Evolutionary conservation across 1,284 basidiomycete genomes (phyloP).

Genomic region (Ustilago nuda): DNA sequence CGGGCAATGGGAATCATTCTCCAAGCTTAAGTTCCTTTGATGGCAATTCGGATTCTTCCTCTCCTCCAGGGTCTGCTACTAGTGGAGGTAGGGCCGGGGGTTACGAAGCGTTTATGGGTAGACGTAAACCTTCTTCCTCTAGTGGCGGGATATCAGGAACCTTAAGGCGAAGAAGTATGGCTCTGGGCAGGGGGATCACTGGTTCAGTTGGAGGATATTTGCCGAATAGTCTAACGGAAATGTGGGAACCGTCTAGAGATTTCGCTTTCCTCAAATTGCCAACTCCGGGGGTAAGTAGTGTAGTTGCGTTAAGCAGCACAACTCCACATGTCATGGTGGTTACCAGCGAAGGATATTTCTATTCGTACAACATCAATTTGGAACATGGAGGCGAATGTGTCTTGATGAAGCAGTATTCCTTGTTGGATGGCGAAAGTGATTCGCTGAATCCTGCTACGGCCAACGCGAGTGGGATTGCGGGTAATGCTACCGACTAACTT

Average conservation of each 20-base stretch:
- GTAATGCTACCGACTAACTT: background rate
- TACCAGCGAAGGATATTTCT: slow-evolving; percentile 93
- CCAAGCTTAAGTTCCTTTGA: slow-evolving; percentile 23
- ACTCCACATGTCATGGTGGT: slow-evolving; percentile 98
- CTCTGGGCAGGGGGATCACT: slow-evolving; percentile 51
- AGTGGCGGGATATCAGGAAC: slow-evolving; percentile 17
- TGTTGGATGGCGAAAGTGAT: slow-evolving; percentile 16
- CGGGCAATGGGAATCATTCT: slow-evolving; percentile 10
- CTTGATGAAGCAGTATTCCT: slow-evolving; percentile 78
- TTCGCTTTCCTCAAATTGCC: slow-evolving; percentile 93
- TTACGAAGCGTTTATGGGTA: slow-evolving; percentile 70
- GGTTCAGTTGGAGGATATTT: slow-evolving; percentile 86
- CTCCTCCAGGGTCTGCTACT: slow-evolving; percentile 25
- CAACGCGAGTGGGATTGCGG: background rate
- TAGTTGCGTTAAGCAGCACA: slow-evolving; percentile 72
- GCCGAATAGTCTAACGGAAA: slow-evolving; percentile 88
- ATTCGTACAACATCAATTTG: slow-evolving; percentile 93
- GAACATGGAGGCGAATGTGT: slow-evolving; percentile 96
- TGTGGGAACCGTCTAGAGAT: slow-evolving; percentile 96
- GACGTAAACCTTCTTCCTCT: slow-evolving; percentile 27
- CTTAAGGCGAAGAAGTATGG: slow-evolving; percentile 75
- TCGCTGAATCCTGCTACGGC: background rate
- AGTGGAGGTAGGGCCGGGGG: slow-evolving; percentile 52
- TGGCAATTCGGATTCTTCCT: slow-evolving; percentile 21
- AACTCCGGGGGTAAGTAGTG: slow-evolving; percentile 75